Base-by-base conservation (phyloP, 305 asterid genomes). In the Solanum chacoense region DNA sequence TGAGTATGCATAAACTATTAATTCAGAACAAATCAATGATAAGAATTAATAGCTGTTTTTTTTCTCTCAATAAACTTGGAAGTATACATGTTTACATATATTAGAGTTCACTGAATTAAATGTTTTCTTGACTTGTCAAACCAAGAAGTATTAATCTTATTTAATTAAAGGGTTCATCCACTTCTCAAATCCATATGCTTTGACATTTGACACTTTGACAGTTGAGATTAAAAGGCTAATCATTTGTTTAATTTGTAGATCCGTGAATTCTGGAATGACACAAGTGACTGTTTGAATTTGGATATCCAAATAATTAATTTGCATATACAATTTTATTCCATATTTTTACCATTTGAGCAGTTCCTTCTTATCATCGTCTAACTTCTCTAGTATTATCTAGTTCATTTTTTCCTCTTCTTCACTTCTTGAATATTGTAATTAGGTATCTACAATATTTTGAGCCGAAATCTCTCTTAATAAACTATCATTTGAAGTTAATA, bases 261-360 rank as follows among this genome's bases (percentile, higher is more conserved):
- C 84, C 84, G 31, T 34, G 65, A 77, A 87, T 34, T 87, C 13
- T 75, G 55, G 85, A 78, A 78, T 14, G n/a, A 38, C 65, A 8
- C 37, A 80, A 80, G 37, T 80, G n/a, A 35, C 85, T 80, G 71
- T 81, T 29, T 45, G 20, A 81, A 16, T 81, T 81, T 45, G 36
- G 38, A 81, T 28, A 42, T 42, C 71, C 86, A 20, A 45, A 38
- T 79, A 38, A 38, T 36, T 12, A 24, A 79, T 79, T 59, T 36
- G 59, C 22, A 36, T 18, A 38, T 13, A 24, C 35, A 79, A 32
- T 79, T 79, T 24, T 67, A 20, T 26, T 67, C 4, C 3, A 20
- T 0, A 0, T 2, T 55, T 55, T 67, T 67, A 67, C 1, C 32
- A 11, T 67, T 0, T 2, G 16, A 67, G 18, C 8, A 24, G 0